phyloP scores from a whole-genome alignment of 441 rosid species.

The Melastoma candidum region DNA sequence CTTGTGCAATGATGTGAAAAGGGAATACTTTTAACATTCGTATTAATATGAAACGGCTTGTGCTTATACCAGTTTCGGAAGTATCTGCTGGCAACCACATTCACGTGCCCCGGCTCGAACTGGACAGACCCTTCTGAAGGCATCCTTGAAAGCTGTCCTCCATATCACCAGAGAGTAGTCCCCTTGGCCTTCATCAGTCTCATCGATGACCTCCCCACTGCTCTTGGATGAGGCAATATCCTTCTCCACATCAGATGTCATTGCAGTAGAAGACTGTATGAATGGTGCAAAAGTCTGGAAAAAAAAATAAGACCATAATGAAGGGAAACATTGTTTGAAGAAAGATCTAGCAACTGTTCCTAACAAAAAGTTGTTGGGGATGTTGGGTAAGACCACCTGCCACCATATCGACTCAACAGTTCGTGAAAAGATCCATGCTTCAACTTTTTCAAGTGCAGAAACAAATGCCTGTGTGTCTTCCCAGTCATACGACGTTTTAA shows the following conservation, averaged over 20 bases:
- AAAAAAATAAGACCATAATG: neutral
- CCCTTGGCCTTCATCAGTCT: constrained; percentile 8
- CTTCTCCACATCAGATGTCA: neutral
- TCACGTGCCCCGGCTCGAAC: constrained; percentile 18
- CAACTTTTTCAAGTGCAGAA: constrained; percentile 72
- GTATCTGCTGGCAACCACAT: constrained; percentile 15
- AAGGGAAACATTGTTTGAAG: too few relatives aligned
- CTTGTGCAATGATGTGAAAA: constrained; percentile 1
- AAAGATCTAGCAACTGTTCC: too few relatives aligned
- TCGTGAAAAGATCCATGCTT: constrained; percentile 92
- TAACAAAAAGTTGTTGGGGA: too few relatives aligned
- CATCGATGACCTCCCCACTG: constrained; percentile 1
- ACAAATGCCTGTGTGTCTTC: constrained; percentile 45
- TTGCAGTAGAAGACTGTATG: constrained; percentile 14
- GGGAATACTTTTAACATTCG: neutral
- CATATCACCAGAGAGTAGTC: constrained; percentile 14
- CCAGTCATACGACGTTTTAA: constrained; percentile 35
- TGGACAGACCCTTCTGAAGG: constrained; percentile 18
- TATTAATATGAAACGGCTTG: neutral
- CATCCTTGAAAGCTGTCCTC: constrained; percentile 17
- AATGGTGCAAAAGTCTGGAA: constrained; percentile 18
- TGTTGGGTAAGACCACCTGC: constrained; percentile 46
- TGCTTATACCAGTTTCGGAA: constrained; percentile 11
- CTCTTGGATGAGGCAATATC: constrained; percentile 4
- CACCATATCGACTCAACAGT: constrained; percentile 96